Percentiles rank a stretch among this genome's conserved stretches.
phyloP scores from a whole-genome alignment of 2,329 filamentous ascomycete species.

The Coniochaeta hoffmannii region DNA sequence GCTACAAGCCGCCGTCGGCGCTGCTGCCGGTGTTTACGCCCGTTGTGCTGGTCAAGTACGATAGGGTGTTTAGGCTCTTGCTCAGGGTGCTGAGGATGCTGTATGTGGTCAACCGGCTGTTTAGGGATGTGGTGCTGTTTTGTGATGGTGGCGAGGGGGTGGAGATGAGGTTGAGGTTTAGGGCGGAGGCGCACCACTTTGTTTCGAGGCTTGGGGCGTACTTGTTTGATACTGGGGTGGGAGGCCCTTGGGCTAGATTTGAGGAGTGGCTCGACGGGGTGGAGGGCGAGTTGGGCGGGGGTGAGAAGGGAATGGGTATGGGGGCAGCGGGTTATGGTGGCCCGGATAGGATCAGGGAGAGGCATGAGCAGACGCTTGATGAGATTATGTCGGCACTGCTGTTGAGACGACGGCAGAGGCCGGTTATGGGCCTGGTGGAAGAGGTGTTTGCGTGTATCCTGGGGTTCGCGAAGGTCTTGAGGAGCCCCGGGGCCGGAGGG shows the following conservation, averaged over 20 bases:
- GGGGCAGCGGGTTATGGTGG: slow-evolving; percentile 31
- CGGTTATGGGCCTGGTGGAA: slow-evolving; percentile 65
- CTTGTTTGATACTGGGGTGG: slow-evolving; percentile 72
- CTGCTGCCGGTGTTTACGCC: slow-evolving; percentile 69
- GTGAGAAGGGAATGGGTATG: slow-evolving; percentile 15
- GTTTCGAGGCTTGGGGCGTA: slow-evolving; percentile 66
- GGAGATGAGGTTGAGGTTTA: slow-evolving; percentile 50
- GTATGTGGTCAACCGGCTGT: slow-evolving; percentile 62
- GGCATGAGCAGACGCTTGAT: slow-evolving; percentile 68
- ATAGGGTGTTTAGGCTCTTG: slow-evolving; percentile 73
- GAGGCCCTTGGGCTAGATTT: slow-evolving; percentile 65
- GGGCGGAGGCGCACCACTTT: slow-evolving; percentile 74
- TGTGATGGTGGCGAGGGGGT: slow-evolving; percentile 11
- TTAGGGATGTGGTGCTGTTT: slow-evolving; percentile 41
- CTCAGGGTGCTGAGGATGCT: slow-evolving; percentile 72
- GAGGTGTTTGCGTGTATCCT: slow-evolving; percentile 70
- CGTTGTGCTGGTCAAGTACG: slow-evolving; percentile 67
- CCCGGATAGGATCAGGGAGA: slow-evolving; percentile 57
- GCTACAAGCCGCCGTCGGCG: slow-evolving; percentile 70
- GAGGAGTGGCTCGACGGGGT: slow-evolving; percentile 57
- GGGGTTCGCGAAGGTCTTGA: slow-evolving; percentile 52
- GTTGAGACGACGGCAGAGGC: slow-evolving; percentile 65
- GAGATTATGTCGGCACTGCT: slow-evolving; percentile 68
- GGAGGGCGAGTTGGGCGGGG: slow-evolving; percentile 28
- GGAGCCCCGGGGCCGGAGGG: slow-evolving; percentile 21